Evolutionary conservation across 345 rosid species (phyloP), one percentile per base, ranked within the genome.

Genomic region (Eucalyptus decipiens): DNA sequence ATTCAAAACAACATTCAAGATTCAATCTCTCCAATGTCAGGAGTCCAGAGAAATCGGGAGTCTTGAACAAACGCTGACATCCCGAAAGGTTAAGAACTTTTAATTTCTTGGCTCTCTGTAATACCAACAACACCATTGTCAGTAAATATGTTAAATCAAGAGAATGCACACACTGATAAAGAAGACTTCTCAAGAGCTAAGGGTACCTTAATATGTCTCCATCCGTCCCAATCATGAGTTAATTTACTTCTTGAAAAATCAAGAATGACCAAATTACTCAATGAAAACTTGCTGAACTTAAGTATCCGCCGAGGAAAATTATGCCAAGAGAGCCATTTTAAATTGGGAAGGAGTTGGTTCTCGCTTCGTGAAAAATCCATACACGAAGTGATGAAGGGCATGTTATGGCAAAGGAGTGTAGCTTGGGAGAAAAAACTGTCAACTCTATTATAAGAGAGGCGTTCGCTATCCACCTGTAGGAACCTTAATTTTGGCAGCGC

Each of bases 1-100:
- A 47, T 4, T 47, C 0, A 47, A 0, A 1, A 11, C 49, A 47
- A 47, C 2, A 14, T 47, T 11, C 49, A 47, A 47, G 0, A 47
- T 11, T 11, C 49, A 47, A 47, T 47, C 49, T 47, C 49, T 47
- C 49, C 49, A 47, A 47, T 11, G 14, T 47, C 5, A 47, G 49
- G 49, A 47, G 14, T 47, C 49, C 49, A 1, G 14, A 47, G 49
- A 47, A 47, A 47, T 47, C 2, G 0, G 49, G 49, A 47, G 14
- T 47, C 49, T 47, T 47, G 49, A 14, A 47, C 49, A 47, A 4
- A 47, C 5, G 14, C 49, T 47, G 0, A 47, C 14, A 47, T 11
- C 5, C 0, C 13, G 49, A 47, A 11, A 47, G 49, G 14, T 47
- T 47, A 47, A 47, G 49, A 47, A 47, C 49, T 47, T 47, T 47